Base-by-base conservation (phyloP, 2,329 filamentous ascomycete genomes). In the Pseudopyrenochaeta lycopersici region DNA sequence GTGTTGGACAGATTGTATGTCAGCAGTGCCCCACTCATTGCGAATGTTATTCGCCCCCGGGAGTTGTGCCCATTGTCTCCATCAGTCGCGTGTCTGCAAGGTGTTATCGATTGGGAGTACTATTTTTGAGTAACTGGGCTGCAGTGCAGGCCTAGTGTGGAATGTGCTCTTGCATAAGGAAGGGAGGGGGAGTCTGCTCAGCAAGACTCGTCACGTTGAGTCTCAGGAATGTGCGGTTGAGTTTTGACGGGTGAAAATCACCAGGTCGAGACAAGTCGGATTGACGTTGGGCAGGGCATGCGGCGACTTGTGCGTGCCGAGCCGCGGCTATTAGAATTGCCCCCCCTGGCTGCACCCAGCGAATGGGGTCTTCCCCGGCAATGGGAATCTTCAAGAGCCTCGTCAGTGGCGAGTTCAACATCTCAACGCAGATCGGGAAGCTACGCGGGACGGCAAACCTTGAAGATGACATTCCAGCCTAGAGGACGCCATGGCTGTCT, bases 291-390 rank as follows among this genome's bases (percentile, higher is more conserved):
- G 42, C 50, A 54, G 52, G 52, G 54, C 55, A 46, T 44, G 46
- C 49, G 40, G 55, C 48, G 59, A 49, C 56, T 54, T 43, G 57
- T 60, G 61, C 66, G 66, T 62, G 59, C 64, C 66, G 66, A 67
- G 62, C 62, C 64, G 66, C 55, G 49, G 54, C 54, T 23, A 35
- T 38, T 55, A 33, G 45, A 15, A 46, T 49, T 56, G 45, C 52
- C 57, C 57, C 52, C 57, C 57, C 54, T 63, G 57, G 45, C 46
- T 12, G 18, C 14, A 30, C 29, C 21, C 33, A 48, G 45, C 62
- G 49, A 65, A 65, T 64, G 29, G 52, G 46, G 42, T 27, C 42
- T 23, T 33, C 36, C 32, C 49, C 18, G 23, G 44, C 52, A 40
- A 31, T 39, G 54, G 46, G 52, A 48, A 17, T 40, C 14, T 32